Conservation (phyloP, 257 asterid species). For the Penstemon davidsonii region DNA sequence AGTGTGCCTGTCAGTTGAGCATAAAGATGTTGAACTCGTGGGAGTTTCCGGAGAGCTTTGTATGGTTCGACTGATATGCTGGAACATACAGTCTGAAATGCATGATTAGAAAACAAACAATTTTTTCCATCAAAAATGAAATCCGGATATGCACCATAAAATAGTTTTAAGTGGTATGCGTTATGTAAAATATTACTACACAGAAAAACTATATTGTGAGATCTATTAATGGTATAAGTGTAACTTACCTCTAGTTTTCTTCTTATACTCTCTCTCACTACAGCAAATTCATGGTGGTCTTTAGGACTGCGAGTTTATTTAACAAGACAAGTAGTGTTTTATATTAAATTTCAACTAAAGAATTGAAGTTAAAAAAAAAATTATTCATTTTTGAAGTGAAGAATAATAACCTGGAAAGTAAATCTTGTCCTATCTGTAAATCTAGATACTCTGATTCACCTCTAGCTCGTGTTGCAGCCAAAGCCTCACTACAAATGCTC, state of each 20-base stretch:
- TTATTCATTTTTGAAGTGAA: conserved; percentile 1
- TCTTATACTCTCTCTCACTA: conserved; percentile 84
- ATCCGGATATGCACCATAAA: too few relatives aligned
- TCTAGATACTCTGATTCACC: conserved; percentile 78
- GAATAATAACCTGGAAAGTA: conserved; percentile 71
- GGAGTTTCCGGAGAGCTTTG: conserved; percentile 80
- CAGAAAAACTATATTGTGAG: neutral
- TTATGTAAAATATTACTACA: neutral
- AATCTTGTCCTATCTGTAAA: conserved; percentile 76
- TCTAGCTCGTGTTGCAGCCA: conserved; percentile 95
- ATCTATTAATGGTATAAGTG: conserved; percentile 13
- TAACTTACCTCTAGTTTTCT: conserved; percentile 78
- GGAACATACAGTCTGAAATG: conserved; percentile 65
- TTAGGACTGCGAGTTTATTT: conserved; percentile 55
- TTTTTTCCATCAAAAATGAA: too few relatives aligned
- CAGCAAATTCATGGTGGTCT: conserved; percentile 86
- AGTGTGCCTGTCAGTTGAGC: conserved; percentile 73
- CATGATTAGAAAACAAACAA: neutral
- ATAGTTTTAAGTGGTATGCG: neutral
- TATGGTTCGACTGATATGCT: conserved; percentile 61
- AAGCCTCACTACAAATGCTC: conserved; percentile 81
- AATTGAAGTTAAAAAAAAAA: neutral
- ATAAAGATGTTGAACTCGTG: conserved; percentile 92
- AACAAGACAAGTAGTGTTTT: neutral
- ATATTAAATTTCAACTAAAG: conserved; percentile 18